Base-by-base conservation (phyloP, 1,284 basidiomycete genomes). In the Rhodofomes roseus region DNA sequence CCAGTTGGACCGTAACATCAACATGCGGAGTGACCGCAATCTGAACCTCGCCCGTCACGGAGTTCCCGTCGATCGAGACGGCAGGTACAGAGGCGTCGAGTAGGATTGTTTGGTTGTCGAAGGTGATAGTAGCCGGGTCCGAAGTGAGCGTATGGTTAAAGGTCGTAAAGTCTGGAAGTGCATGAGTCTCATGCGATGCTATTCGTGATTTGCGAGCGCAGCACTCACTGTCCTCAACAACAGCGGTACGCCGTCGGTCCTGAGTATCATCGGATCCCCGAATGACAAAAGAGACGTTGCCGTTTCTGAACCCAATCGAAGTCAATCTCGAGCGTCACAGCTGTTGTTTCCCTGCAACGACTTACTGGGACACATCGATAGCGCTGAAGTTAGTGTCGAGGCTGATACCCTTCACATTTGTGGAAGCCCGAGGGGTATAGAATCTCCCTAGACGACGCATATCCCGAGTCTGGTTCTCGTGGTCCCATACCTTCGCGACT, bases 321-420 rank as follows among this genome's bases (percentile, higher is more conserved):
- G 7, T 25, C n/a, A 39, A 4, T 9, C 16, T 4, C 16, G 14
- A 39, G 14, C 7, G 31, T 34, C 11, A 4, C 31, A 39, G 14
- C 14, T 14, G 4, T 3, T 16, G 16, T 39, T 3, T 8, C 7
- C 37, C 12, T 18, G 16, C 7, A 16, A 18, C 12, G 6, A 65
- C 66, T 61, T 61, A 64, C 74, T 66, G 66, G 22, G 67, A 61
- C n/a, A 71, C 64, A 58, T 77, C 73, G 12, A 73, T 68, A 4
- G 71, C 70, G 18, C 60, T 65, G 60, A 79, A 83, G 55, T 79
- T 68, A 1, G 77, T 80, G 62, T 80, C 77, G 8, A 85, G 64
- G 4, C 68, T 57, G 5, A 83, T 70, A 1, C 74, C 77, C 56
- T 76, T 74, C 23, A 84, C 81, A 8, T 58, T 54, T 9, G 76